These are phyloP conservation scores for Moniliophthora roreri DNA, from an alignment of 1,284 basidiomycete genomes.

Conservation along the genomic window DNA sequence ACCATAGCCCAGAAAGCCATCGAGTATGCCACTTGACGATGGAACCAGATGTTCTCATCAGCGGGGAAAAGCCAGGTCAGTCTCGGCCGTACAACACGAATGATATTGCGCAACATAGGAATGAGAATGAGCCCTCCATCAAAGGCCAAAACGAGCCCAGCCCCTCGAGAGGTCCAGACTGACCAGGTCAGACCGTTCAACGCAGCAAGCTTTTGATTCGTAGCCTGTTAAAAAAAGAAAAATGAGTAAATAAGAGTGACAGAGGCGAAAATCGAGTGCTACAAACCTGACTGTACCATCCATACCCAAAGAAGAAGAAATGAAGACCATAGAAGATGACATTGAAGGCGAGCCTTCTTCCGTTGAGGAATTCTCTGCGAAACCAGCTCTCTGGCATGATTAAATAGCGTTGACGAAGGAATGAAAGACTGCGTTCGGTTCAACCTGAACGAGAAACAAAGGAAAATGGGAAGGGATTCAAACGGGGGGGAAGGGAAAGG, in stretches of 20 bases:
- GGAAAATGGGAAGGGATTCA: conserved; percentile 8
- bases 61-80: conserved; percentile 79
- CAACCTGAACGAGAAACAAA: conserved; percentile 40
- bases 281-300: conserved; percentile 77
- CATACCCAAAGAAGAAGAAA: conserved; percentile 69
- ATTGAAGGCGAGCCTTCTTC: conserved; percentile 69
- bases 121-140: conserved; percentile 82
- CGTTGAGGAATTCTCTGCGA: conserved; percentile 62
- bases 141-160: conserved; percentile 82
- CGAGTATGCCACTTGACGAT: conserved; percentile 87
- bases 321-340: conserved; percentile 77
- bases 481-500: conserved; percentile 23
- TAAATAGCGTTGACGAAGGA: conserved; percentile 23
- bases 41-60: conserved; percentile 92
- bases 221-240: conserved; percentile 40
- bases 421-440: conserved; percentile 38
- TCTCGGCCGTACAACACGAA: conserved; percentile 77
- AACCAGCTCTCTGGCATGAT: conserved; percentile 70
- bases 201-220: conserved; percentile 61
- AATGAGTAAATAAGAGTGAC: conserved; percentile 5
- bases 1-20: conserved; percentile 87
- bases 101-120: conserved; percentile 83
- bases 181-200: conserved; percentile 79
- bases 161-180: conserved; percentile 85
- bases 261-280: not conserved